Evolutionary conservation across 768 basidiomycete species (phyloP).

Genomic region (Mycena sanguinolenta): DNA sequence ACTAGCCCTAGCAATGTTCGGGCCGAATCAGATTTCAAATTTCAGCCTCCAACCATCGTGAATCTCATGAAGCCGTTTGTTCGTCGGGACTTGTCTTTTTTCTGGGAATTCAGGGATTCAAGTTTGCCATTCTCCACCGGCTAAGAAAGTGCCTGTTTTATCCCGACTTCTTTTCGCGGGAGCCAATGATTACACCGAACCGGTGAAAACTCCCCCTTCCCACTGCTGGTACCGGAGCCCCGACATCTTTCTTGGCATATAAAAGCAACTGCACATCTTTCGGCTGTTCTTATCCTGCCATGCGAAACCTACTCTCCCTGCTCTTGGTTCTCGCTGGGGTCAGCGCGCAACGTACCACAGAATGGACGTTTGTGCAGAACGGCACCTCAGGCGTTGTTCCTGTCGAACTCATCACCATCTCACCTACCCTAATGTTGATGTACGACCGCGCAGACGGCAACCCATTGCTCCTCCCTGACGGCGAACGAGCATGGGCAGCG

Average conservation of each 20-base stretch:
- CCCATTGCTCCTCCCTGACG: constrained; percentile 38
- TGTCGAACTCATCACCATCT: constrained; percentile 40
- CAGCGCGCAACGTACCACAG: constrained; percentile 30
- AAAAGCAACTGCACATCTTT: constrained; percentile 16
- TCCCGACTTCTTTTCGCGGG: too few species aligned
- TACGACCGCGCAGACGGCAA: constrained; percentile 40
- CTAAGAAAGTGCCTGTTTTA: too few species aligned
- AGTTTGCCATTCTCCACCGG: too few species aligned
- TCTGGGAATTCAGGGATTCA: too few species aligned
- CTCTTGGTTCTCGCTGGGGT: constrained; percentile 15
- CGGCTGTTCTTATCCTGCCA: constrained; percentile 9
- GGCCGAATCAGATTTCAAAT: too few species aligned
- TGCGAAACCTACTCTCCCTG: constrained; percentile 26
- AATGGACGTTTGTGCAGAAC: constrained; percentile 41
- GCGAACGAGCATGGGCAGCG: constrained; percentile 38
- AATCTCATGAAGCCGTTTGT: too few species aligned
- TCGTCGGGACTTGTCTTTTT: too few species aligned
- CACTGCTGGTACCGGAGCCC: background rate
- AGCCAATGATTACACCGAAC: too few species aligned
- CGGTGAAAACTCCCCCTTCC: background rate
- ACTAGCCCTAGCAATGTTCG: too few species aligned
- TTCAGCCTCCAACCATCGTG: too few species aligned
- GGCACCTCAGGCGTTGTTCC: constrained; percentile 39
- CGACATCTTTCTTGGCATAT: background rate
- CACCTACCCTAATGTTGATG: constrained; percentile 39